Base-by-base conservation (phyloP, 2,329 filamentous ascomycete species). In the Arthrobotrys musiformis region DNA sequence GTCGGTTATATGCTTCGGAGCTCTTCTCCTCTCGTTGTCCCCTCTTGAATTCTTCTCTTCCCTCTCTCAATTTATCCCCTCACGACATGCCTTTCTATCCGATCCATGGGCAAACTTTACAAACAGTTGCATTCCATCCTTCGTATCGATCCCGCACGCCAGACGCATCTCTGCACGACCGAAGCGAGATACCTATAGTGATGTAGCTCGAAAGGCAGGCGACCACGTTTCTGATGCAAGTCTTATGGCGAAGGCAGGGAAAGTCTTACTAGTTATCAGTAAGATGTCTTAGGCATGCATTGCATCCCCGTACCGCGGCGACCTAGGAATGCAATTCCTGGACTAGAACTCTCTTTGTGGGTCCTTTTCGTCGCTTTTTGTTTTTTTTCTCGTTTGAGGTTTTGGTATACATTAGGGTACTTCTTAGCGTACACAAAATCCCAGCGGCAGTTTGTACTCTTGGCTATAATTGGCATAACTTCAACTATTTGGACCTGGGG, bases 211-310 rank as follows among this genome's bases (percentile, higher is more conserved):
- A 58, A 58, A 58, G 13, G 54, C 33, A 58, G 30, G 33, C 54
- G 54, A 58, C 54, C 30, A 58, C 54, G 54, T 58, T 40, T 40
- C 54, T 4, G 30, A 26, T 58, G 33, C 54, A n/a, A n/a, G 17
- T 40, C 19, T 58, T 58, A 58, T 33, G 30, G 54, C 54, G n/a
- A 24, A 58, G 30, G 6, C 15, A 37, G 22, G 19, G 9, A 40
- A 58, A 40, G 33, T 58, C 30, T 58, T 17, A 58, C 30, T n/a
- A n/a, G n/a, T 58, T 58, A 58, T 58, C 54, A 40, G 33, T 42
- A 19, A 8, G 2, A 58, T 58, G 54, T 58, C 54, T 58, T 58
- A 58, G 54, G 54, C n/a, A 4, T 58, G 54, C 54, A 58, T 58
- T 40, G 33, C 19, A 22, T 58, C 30, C 28, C 33, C 54, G 33